Evolutionary conservation across 2,329 filamentous ascomycete species (phyloP).

Genomic region (Ophiosphaerella korrae): DNA sequence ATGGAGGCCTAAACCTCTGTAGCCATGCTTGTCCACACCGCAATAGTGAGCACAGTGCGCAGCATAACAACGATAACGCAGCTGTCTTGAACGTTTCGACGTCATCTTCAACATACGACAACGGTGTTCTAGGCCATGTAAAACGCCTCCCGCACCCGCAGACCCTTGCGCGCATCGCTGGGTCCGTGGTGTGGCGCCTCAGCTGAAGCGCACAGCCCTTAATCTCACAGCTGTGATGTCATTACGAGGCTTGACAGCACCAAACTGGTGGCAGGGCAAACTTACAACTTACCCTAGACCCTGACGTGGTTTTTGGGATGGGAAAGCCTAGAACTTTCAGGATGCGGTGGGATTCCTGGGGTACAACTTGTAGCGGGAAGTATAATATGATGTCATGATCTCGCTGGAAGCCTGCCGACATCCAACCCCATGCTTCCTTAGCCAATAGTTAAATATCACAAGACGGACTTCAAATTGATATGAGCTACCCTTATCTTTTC

Average conservation of each 20-base stretch:
- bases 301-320: not conserved
- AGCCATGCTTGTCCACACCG: not conserved
- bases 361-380: too few species aligned
- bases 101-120: constrained; percentile 5
- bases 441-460: too few species aligned
- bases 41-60: constrained; percentile 1
- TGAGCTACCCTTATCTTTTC: too few species aligned
- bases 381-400: too few species aligned
- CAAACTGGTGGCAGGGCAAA: not conserved
- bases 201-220: constrained; percentile 9
- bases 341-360: too few species aligned
- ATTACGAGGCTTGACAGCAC: constrained; percentile 8
- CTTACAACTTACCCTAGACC: not conserved
- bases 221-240: constrained; percentile 11
- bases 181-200: constrained; percentile 6
- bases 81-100: not conserved
- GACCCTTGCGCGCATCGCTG: constrained; percentile 1
- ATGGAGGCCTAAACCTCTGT: not conserved
- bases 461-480: too few species aligned
- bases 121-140: constrained; percentile 7
- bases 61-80: not conserved
- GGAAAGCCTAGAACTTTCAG: too few species aligned
- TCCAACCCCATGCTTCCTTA: too few species aligned
- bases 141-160: not conserved
- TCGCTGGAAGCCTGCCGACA: too few species aligned